These are phyloP conservation scores for Sanghuangporus sanghuang DNA, from an alignment of 1,284 basidiomycete genomes.

Conservation along the genomic window DNA sequence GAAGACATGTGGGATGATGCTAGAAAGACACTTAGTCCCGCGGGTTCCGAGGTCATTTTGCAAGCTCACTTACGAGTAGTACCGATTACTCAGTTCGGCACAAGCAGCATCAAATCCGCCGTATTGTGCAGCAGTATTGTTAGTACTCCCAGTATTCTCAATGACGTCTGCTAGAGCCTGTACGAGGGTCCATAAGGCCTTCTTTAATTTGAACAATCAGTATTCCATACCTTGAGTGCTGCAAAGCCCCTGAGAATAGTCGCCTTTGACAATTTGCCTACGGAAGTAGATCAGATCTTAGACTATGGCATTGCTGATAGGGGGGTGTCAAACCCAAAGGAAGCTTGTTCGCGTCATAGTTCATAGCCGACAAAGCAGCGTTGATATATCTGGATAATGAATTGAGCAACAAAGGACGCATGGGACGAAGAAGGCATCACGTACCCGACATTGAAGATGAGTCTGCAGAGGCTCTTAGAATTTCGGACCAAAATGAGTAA, in stretches of 20 bases:
- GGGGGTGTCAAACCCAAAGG: slow-evolving; percentile 41
- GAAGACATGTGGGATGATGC: slow-evolving; percentile 60
- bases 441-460: slow-evolving; percentile 53
- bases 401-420: background rate
- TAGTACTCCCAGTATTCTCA: slow-evolving; percentile 36
- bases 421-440: slow-evolving; percentile 10
- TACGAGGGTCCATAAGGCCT: background rate
- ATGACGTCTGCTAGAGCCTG: slow-evolving; percentile 52
- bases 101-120: slow-evolving; percentile 38
- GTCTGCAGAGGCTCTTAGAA: slow-evolving; percentile 40
- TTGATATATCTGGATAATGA: slow-evolving; percentile 41
- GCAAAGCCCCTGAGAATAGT: slow-evolving; percentile 55
- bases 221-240: slow-evolving; percentile 43
- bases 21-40: slow-evolving; percentile 20
- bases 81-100: slow-evolving; percentile 43
- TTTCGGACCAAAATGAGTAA: background rate
- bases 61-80: slow-evolving; percentile 48
- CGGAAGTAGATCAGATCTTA: slow-evolving; percentile 2
- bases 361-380: slow-evolving; percentile 58
- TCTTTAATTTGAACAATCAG: background rate
- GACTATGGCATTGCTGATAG: background rate
- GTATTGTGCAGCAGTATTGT: slow-evolving; percentile 20
- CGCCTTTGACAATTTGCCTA: slow-evolving; percentile 51
- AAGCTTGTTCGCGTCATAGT: slow-evolving; percentile 66
- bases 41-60: slow-evolving; percentile 6